Evolutionary conservation across 2,329 filamentous ascomycete species (phyloP).

Genomic region (Penicillium corylophilum): DNA sequence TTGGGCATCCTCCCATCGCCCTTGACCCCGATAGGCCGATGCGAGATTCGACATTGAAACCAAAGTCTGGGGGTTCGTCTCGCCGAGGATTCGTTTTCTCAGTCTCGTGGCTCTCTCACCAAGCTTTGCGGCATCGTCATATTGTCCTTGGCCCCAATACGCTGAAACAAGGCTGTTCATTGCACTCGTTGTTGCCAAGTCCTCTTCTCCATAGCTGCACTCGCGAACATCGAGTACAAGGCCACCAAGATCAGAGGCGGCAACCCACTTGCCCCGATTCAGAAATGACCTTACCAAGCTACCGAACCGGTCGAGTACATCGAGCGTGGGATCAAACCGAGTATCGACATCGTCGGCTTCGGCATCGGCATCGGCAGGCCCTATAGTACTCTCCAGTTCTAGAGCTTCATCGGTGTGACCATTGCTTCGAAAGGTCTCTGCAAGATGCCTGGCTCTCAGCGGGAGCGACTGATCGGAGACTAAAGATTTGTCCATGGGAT

Average conservation of each 20-base stretch:
- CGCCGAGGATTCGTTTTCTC: constrained; percentile 3
- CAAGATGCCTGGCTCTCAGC: neutral
- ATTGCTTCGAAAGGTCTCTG: neutral
- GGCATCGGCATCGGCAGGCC: neutral
- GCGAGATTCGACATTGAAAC: constrained; percentile 17
- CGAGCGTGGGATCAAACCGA: neutral
- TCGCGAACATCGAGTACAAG: constrained; percentile 1
- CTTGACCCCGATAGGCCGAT: constrained; percentile 12
- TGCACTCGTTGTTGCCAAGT: constrained; percentile 11
- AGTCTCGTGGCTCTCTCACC: constrained; percentile 1
- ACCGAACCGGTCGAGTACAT: constrained; percentile 3
- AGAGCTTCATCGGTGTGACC: neutral
- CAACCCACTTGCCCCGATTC: constrained; percentile 5
- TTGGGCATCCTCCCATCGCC: constrained; percentile 6
- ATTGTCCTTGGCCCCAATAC: constrained; percentile 11
- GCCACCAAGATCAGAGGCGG: constrained; percentile 7
- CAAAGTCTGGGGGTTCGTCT: constrained; percentile 12
- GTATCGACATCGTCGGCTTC: neutral
- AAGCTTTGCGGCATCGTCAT: constrained; percentile 7
- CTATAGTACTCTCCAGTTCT: neutral
- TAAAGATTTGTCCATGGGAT: neutral
- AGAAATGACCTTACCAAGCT: constrained; percentile 4
- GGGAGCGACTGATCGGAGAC: neutral
- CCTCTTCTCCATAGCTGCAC: constrained; percentile 5
- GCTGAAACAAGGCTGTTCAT: constrained; percentile 16